Conservation (phyloP, 2,329 filamentous ascomycete genomes). For the Fusarium sp. region DNA sequence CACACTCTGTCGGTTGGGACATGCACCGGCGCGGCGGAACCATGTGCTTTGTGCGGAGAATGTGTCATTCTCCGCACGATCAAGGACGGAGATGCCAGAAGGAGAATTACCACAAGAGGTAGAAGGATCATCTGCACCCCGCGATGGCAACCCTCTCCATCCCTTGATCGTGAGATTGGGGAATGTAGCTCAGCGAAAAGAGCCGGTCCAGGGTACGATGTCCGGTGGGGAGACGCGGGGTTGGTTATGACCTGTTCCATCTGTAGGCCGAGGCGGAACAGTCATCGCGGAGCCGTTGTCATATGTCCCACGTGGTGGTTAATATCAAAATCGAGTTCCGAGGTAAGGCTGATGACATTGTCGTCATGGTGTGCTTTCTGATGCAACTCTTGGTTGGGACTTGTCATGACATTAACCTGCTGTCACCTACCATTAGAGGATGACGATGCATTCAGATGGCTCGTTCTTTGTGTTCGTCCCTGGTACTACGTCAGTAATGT, state of each 20-base stretch:
- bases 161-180: conserved; percentile 10
- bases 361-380: conserved; percentile 1
- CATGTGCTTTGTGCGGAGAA: conserved; percentile 23
- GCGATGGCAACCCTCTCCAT: conserved; percentile 13
- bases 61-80: conserved; percentile 18
- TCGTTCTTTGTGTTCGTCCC: not conserved
- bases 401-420: not conserved
- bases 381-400: not conserved
- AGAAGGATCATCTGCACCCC: conserved; percentile 2
- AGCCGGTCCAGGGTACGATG: conserved; percentile 11
- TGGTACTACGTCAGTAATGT: not conserved
- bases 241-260: conserved; percentile 24
- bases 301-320: conserved; percentile 7
- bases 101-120: conserved; percentile 17
- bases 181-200: conserved; percentile 3
- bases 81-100: conserved; percentile 23
- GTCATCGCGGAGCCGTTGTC: conserved; percentile 2
- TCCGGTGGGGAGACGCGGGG: conserved; percentile 23
- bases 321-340: not conserved
- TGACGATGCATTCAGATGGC: not conserved
- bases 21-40: conserved; percentile 15
- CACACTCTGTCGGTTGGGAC: conserved; percentile 10
- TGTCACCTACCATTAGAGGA: not conserved
- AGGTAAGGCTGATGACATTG: conserved; percentile 10
- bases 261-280: conserved; percentile 14